These are phyloP conservation scores for Nematodospora anomalae DNA, from an alignment of 1,139 yeast genomes.

Conservation along the genomic window DNA sequence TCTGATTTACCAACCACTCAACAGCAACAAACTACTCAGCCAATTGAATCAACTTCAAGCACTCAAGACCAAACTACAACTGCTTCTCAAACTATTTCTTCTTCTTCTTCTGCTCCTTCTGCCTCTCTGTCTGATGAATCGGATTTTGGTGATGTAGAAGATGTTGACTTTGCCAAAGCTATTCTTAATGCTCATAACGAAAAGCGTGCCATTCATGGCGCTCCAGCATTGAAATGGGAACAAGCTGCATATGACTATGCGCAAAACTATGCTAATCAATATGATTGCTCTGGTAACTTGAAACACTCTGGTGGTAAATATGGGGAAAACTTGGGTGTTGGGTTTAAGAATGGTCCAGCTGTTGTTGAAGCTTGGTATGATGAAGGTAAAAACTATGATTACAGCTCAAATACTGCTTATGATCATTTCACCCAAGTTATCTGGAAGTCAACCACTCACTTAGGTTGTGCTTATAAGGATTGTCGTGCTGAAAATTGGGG, in stretches of 20 bases:
- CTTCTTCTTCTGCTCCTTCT: constrained; percentile 10
- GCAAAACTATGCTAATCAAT: constrained; percentile 63
- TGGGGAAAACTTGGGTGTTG: constrained; percentile 89
- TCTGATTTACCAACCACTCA: too few relatives aligned
- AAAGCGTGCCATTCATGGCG: constrained; percentile 68
- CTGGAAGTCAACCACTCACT: constrained; percentile 66
- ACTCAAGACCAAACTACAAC: constrained; percentile 15
- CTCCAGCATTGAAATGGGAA: constrained; percentile 64
- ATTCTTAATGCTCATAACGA: constrained; percentile 64
- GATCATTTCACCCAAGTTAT: constrained; percentile 87
- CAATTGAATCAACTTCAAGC: constrained; percentile 10
- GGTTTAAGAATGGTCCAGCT: constrained; percentile 51
- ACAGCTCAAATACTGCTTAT: constrained; percentile 33
- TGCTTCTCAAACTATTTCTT: constrained; percentile 6
- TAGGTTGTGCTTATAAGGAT: constrained; percentile 73
- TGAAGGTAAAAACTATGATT: constrained; percentile 64
- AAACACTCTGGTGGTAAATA: constrained; percentile 75
- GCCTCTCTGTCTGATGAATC: constrained; percentile 7
- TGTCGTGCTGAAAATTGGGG: constrained; percentile 50
- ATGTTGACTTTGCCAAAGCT: constrained; percentile 12
- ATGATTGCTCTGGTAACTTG: constrained; percentile 68
- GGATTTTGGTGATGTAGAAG: constrained; percentile 14
- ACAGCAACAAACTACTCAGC: too few relatives aligned
- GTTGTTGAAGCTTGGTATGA: constrained; percentile 85
- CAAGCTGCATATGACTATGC: constrained; percentile 63